phyloP scores from a whole-genome alignment of 1,284 basidiomycete genomes.

The Moesziomyces sp. region DNA sequence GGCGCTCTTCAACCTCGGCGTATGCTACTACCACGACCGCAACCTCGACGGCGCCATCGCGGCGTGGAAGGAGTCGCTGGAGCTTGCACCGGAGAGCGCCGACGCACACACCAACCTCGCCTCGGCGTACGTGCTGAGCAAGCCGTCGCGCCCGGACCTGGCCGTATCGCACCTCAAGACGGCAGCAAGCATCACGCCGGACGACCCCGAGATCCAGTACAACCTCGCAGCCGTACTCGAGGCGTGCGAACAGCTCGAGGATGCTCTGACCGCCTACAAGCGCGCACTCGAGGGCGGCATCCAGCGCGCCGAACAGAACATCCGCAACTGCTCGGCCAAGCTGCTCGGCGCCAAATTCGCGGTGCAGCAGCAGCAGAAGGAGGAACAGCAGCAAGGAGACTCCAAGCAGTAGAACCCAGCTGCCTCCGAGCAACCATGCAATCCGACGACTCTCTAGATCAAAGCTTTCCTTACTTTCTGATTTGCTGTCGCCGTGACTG shows the following conservation, averaged over 20 bases:
- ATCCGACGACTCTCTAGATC: neutral
- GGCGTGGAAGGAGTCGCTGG: constrained; percentile 60
- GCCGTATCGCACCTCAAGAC: constrained; percentile 81
- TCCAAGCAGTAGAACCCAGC: neutral
- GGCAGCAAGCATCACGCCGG: constrained; percentile 84
- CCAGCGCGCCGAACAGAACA: constrained; percentile 79
- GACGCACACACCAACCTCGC: constrained; percentile 95
- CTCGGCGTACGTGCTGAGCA: constrained; percentile 90
- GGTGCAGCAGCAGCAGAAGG: constrained; percentile 29
- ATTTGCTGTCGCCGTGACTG: too few relatives aligned
- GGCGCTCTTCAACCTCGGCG: constrained; percentile 86
- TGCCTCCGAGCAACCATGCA: neutral
- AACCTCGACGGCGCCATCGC: constrained; percentile 56
- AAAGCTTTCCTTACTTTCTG: too few relatives aligned
- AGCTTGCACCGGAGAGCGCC: constrained; percentile 82
- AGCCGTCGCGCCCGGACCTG: constrained; percentile 84
- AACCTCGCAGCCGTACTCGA: constrained; percentile 90
- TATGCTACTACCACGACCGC: constrained; percentile 89
- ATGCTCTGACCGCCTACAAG: constrained; percentile 82
- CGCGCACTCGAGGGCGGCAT: constrained; percentile 81
- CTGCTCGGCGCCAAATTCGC: constrained; percentile 41
- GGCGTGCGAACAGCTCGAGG: constrained; percentile 84
- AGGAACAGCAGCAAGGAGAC: constrained; percentile 9
- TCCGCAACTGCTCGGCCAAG: constrained; percentile 80
- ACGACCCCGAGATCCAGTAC: constrained; percentile 94